phyloP scores from a whole-genome alignment of 2,329 filamentous ascomycete species.

The Pezicula rhizophila region DNA sequence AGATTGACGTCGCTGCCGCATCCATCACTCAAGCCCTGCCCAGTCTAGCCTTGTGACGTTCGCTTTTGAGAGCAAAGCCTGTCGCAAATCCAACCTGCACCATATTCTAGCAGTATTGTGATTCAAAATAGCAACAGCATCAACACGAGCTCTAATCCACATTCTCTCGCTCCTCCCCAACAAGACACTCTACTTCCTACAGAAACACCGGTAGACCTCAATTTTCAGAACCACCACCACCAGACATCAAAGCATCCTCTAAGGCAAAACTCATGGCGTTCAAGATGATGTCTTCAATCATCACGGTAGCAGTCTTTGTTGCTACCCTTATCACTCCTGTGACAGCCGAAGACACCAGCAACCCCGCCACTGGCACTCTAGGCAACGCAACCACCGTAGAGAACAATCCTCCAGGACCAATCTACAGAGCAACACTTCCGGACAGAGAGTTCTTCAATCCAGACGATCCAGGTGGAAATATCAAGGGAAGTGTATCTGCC shows the following conservation, averaged over 20 bases:
- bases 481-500: conserved; percentile 47
- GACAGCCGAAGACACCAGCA: conserved; percentile 14
- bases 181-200: no score
- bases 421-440: conserved; percentile 52
- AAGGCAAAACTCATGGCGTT: background rate
- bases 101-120: no score
- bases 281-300: background rate
- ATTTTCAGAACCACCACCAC: no score
- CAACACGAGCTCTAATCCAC: no score
- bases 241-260: background rate
- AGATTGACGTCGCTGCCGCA: no score
- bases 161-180: no score
- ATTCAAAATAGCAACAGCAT: no score
- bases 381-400: conserved; percentile 45
- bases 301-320: background rate
- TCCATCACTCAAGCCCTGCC: no score
- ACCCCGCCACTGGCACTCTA: conserved; percentile 24
- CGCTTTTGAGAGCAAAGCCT: no score
- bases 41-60: no score
- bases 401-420: conserved; percentile 48
- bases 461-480: conserved; percentile 42
- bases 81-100: no score
- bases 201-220: no score
- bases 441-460: conserved; percentile 36
- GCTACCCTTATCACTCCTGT: background rate